Base-by-base conservation (phyloP, 2,329 filamentous ascomycete genomes). In the Sclerotinia spermophila region DNA sequence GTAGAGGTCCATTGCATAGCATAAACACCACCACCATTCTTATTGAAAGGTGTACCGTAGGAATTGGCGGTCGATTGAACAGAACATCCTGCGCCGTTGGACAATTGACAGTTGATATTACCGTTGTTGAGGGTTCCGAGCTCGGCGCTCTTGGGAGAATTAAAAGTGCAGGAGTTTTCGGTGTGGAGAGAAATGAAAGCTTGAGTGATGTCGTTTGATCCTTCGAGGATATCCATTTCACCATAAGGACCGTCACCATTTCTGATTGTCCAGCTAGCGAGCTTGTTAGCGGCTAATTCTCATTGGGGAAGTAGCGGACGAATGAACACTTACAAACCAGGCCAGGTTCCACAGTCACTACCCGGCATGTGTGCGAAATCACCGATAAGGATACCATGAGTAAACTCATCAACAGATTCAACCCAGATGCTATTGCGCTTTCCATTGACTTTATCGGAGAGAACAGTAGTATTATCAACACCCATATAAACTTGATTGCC, bases 361-460 rank as follows among this genome's bases (percentile, higher is more conserved):
- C 84, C 73, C 1, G 91, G 91, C 88, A 93, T 93, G 74, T 93
- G 90, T n/a, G 83, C 83, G 66, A 93, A 85, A 78, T 93, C 91
- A 33, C 90, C 83, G 65, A 94, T 88, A 74, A 93, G 86, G 10
- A 94, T 84, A 0, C 89, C 91, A 73, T 88, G 84, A 40, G 84
- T 86, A 78, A 88, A 93, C 2, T 82, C 79, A 62, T 86, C 82
- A 67, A 86, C 89, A 79, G 89, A 91, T 67, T 88, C 86, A 27
- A 93, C 79, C 40, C 91, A 86, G 62, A 93, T 85, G 74, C 89
- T 92, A 19, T 85, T 84, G 30, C 85, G 79, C 30, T 84, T 84
- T 1, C 81, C 62, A 38, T 68, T 82, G 38, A 81, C 76, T 0
- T 85, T 70, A 13, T 70, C 68, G 17, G 71, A 59, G 21, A 75